Percentiles rank a stretch among this genome's conserved stretches.
phyloP scores from a whole-genome alignment of 176 grass and related monocot genomes.

The Panicum miliaceum region DNA sequence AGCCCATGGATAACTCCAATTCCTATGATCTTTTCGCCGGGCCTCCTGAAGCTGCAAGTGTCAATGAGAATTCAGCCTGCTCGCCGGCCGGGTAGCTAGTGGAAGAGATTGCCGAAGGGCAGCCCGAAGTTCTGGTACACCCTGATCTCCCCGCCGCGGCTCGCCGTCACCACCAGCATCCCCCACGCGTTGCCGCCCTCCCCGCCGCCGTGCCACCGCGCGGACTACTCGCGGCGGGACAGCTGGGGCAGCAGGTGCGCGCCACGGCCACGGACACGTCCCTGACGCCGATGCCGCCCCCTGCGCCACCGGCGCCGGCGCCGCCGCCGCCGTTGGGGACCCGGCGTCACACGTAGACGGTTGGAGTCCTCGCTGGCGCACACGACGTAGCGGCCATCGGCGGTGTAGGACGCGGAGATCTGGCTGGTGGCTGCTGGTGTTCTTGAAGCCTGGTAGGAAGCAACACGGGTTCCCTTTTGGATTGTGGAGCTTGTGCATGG shows the following conservation, averaged over 20 bases:
- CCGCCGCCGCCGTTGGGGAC: background rate
- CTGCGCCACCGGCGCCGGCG: no score
- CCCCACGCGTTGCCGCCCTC: no score
- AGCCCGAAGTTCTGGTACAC: slow-evolving; percentile 85
- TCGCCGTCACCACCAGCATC: slow-evolving; percentile 72
- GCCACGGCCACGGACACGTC: no score
- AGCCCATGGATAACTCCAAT: no score
- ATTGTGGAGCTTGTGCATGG: slow-evolving; percentile 38
- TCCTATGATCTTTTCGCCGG: no score
- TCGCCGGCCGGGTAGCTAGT: background rate
- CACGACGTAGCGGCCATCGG: slow-evolving; percentile 74
- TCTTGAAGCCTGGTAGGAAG: slow-evolving; percentile 81
- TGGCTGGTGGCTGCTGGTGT: slow-evolving; percentile 98
- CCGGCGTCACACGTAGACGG: slow-evolving; percentile 87
- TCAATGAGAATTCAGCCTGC: background rate
- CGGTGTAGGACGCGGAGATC: slow-evolving; percentile 79
- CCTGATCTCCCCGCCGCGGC: slow-evolving; percentile 67
- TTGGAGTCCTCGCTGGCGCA: slow-evolving; percentile 92
- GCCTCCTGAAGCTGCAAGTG: background rate
- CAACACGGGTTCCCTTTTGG: slow-evolving; percentile 52
- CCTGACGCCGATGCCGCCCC: no score
- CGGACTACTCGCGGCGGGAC: background rate
- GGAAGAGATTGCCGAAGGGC: slow-evolving; percentile 43
- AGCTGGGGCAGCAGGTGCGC: background rate
- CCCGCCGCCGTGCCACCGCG: slow-evolving; percentile 40